Evolutionary conservation across 108 stramenopile genomes (phyloP).

Genomic region (Fragilaria crotonensis): DNA sequence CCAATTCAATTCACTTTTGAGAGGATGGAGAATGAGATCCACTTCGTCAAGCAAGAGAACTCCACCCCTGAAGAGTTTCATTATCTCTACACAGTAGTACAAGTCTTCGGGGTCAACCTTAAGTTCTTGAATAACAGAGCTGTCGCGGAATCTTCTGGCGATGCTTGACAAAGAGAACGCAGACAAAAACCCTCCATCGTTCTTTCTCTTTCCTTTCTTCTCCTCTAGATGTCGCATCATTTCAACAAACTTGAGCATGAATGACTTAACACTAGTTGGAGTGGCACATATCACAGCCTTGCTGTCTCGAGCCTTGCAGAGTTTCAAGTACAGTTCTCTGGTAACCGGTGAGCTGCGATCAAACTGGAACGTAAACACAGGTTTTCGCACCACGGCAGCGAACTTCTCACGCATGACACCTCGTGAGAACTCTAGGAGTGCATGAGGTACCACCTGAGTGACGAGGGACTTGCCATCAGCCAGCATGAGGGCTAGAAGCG

Average conservation of each 20-base stretch:
- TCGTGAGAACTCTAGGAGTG: slow-evolving; percentile 95
- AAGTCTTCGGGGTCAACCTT: slow-evolving; percentile 81
- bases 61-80: slow-evolving; percentile 85
- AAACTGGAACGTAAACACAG: slow-evolving; percentile 96
- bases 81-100: slow-evolving; percentile 81
- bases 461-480: slow-evolving; percentile 93
- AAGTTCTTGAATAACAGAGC: slow-evolving; percentile 62
- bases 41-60: slow-evolving; percentile 97
- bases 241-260: slow-evolving; percentile 96
- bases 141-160: slow-evolving; percentile 74
- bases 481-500: slow-evolving; percentile 94
- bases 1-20: slow-evolving; percentile 99
- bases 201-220: slow-evolving; percentile 45
- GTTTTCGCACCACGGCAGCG: slow-evolving; percentile 92
- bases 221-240: slow-evolving; percentile 93
- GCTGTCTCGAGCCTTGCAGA: slow-evolving; percentile 88
- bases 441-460: slow-evolving; percentile 96
- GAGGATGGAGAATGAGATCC: slow-evolving; percentile 94
- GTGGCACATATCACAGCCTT: slow-evolving; percentile 95
- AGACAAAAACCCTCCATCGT: slow-evolving; percentile 38
- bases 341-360: slow-evolving; percentile 89
- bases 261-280: slow-evolving; percentile 96
- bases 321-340: slow-evolving; percentile 88
- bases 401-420: slow-evolving; percentile 97
- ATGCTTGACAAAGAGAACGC: slow-evolving; percentile 78